Evolutionary conservation across 345 rosid genomes (phyloP).

Genomic region (Populus nigra): DNA sequence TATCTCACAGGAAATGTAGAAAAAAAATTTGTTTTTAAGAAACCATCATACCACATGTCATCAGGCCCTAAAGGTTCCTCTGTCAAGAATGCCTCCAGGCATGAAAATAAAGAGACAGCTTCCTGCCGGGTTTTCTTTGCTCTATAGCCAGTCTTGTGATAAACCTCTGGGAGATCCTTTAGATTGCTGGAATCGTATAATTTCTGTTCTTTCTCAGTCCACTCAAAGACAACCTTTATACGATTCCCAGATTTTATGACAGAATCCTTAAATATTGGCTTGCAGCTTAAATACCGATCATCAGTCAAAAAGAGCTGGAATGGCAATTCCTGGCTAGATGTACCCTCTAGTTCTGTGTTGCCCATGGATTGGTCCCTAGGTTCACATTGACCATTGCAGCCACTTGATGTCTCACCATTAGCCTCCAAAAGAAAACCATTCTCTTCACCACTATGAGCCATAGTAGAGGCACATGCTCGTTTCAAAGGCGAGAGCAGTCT

Average conservation of each 20-base stretch:
- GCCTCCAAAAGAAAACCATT: slow-evolving; percentile 47
- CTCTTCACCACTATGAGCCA: slow-evolving; percentile 39
- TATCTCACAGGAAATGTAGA: not conserved
- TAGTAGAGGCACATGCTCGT: slow-evolving; percentile 44
- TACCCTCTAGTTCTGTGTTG: slow-evolving; percentile 37
- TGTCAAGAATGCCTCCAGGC: slow-evolving; percentile 86
- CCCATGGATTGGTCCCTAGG: slow-evolving; percentile 30
- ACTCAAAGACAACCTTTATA: slow-evolving; percentile 53
- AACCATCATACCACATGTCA: slow-evolving; percentile 71
- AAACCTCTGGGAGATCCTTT: slow-evolving; percentile 73
- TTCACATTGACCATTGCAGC: slow-evolving; percentile 32
- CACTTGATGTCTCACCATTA: slow-evolving; percentile 44
- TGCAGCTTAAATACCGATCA: slow-evolving; percentile 26
- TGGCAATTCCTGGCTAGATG: slow-evolving; percentile 30
- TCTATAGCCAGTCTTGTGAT: slow-evolving; percentile 48
- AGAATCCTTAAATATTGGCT: slow-evolving; percentile 52
- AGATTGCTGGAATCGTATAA: slow-evolving; percentile 68
- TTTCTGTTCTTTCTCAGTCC: slow-evolving; percentile 64
- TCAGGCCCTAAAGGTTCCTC: slow-evolving; percentile 96
- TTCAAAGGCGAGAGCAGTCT: slow-evolving; percentile 61
- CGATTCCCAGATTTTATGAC: slow-evolving; percentile 41
- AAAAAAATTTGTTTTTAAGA: not conserved
- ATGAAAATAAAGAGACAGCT: slow-evolving; percentile 81
- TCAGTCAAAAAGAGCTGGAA: slow-evolving; percentile 49
- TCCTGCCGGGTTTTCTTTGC: slow-evolving; percentile 78